A percentile compares a stretch with the other conserved stretches of the same genome.
phyloP scores from a whole-genome alignment of 768 basidiomycete species.

The Tricholoma sp. region DNA sequence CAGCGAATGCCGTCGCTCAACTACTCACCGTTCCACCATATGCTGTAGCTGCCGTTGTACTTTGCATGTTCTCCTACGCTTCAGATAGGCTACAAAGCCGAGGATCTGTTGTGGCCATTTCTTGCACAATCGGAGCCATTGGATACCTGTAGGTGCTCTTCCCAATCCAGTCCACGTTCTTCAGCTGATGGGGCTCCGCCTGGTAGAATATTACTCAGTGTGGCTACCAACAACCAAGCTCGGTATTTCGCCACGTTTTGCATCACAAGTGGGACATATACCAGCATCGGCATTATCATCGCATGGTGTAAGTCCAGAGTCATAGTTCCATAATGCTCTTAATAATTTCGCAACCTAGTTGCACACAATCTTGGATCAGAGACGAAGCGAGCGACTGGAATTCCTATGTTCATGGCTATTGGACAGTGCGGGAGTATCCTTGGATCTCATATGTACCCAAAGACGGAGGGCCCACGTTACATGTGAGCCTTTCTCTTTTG shows the following conservation, averaged over 20 bases:
- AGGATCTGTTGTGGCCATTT: slow-evolving; percentile 39
- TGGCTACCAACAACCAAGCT: slow-evolving; percentile 50
- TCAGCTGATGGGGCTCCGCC: neutral
- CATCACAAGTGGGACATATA: slow-evolving; percentile 73
- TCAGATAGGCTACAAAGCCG: slow-evolving; percentile 68
- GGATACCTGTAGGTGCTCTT: slow-evolving; percentile 54
- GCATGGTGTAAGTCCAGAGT: slow-evolving; percentile 63
- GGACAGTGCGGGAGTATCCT: slow-evolving; percentile 74
- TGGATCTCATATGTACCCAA: slow-evolving; percentile 72
- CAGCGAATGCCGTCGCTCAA: slow-evolving; percentile 64
- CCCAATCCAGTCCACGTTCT: neutral
- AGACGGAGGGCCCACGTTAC: slow-evolving; percentile 58
- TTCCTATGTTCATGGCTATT: slow-evolving; percentile 76
- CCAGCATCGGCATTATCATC: slow-evolving; percentile 66
- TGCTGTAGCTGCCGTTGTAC: slow-evolving; percentile 61
- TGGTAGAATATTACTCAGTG: slow-evolving; percentile 49
- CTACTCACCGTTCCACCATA: slow-evolving; percentile 81
- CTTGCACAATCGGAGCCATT: slow-evolving; percentile 42
- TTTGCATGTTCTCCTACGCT: slow-evolving; percentile 50
- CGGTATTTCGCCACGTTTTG: slow-evolving; percentile 78
- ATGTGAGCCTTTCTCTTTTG: slow-evolving; percentile 36
- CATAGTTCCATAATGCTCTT: neutral
- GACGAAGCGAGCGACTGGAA: slow-evolving; percentile 70
- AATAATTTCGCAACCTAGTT: slow-evolving; percentile 27
- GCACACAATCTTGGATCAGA: slow-evolving; percentile 77